Base-by-base conservation (phyloP, 164 flowering plant species). In the Buxus sempervirens region DNA sequence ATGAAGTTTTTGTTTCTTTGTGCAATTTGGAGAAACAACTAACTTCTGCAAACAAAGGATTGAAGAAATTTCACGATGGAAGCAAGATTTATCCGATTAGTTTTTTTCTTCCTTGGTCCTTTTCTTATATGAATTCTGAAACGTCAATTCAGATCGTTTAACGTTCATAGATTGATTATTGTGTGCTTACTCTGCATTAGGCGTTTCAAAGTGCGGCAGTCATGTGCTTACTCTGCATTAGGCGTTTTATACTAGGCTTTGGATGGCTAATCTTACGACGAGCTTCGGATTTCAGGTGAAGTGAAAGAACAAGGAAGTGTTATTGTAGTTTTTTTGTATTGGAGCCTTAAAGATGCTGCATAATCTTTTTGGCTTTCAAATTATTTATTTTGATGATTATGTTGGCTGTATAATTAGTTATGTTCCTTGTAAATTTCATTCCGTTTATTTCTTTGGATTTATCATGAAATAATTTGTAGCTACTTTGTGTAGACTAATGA, bases 61-160 rank as follows among this genome's bases (percentile, higher is more conserved):
- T 93, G 77, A 81, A 62, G 36, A 70, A 70, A 22, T 89, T 90
- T 65, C 78, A 80, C 21, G 81, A 74, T 19, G 93, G 91, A 21
- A 90, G 96, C 93, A 92, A 92, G 79, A 85, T 92, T 70, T 84
- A 72, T 70, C 76, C 88, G 91, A 95, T 90, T 19, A 64, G 85
- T 4, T 0, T 54, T 20, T n/a, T 53, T 32, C 7, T 32, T 32
- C 7, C 7, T 32, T 7, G n/a, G n/a, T 7, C 24, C 16, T 24
- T 28, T 25, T 14, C 1, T 16, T 23, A 45, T 41, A n/a, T 36
- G 19, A 22, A n/a, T n/a, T 22, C n/a, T 20, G 12, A 32, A 36
- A 26, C 38, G 1, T 57, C 4, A 24, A n/a, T 38, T 6, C 24
- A 9, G 27, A 23, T 60, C 62, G n/a, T 57, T 75, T 24, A 2